These are phyloP conservation scores for Xylaria grammica DNA, from an alignment of 495 filamentous ascomycete genomes.

Conservation along the genomic window DNA sequence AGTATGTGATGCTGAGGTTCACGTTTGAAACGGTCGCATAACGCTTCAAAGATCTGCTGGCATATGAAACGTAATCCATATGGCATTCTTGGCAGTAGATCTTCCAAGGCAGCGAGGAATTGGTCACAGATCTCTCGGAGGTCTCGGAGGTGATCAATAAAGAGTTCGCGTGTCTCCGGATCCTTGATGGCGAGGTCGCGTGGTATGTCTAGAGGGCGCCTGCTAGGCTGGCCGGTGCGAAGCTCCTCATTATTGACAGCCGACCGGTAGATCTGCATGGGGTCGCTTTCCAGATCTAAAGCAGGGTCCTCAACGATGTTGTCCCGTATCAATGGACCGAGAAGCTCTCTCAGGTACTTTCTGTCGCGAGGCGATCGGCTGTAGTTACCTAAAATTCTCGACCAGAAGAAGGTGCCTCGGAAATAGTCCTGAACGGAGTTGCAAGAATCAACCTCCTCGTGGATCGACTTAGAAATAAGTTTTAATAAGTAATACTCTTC, in stretches of 20 bases:
- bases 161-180: slow-evolving; percentile 85
- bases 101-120: slow-evolving; percentile 80
- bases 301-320: slow-evolving; percentile 90
- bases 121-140: slow-evolving; percentile 92
- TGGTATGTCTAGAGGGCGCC: slow-evolving; percentile 77
- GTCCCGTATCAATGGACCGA: slow-evolving; percentile 81
- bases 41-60: slow-evolving; percentile 79
- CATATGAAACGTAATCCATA: slow-evolving; percentile 92
- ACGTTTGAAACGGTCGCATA: slow-evolving; percentile 75
- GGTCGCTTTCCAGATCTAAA: slow-evolving; percentile 94
- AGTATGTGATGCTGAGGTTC: slow-evolving; percentile 80
- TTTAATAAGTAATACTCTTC: slow-evolving; percentile 98
- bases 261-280: slow-evolving; percentile 94
- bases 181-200: slow-evolving; percentile 93
- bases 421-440: slow-evolving; percentile 80
- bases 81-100: slow-evolving; percentile 83
- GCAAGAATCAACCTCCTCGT: slow-evolving; percentile 83
- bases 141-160: slow-evolving; percentile 91
- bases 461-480: slow-evolving; percentile 78
- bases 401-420: slow-evolving; percentile 91
- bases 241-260: slow-evolving; percentile 97
- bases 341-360: slow-evolving; percentile 84
- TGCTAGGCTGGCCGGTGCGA: slow-evolving; percentile 82
- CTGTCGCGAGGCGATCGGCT: slow-evolving; percentile 90
- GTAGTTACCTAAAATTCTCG: slow-evolving; percentile 83